Conservation (phyloP, 306 rosid genomes). For the Geum urbanum region DNA sequence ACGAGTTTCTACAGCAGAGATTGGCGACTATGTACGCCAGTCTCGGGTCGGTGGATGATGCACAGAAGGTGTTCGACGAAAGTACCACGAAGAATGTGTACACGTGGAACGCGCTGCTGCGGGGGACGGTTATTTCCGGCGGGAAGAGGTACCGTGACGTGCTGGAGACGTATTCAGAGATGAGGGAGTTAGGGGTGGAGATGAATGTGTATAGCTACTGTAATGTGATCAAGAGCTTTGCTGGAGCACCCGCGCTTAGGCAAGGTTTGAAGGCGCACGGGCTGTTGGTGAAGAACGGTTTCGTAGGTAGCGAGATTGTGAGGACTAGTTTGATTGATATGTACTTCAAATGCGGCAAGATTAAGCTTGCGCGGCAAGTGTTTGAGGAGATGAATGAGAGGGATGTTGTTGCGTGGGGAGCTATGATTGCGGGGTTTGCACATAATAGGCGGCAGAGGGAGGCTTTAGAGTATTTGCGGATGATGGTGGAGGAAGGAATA, state of each 20-base stretch:
- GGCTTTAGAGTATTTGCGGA: conserved; percentile 49
- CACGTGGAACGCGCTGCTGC: conserved; percentile 69
- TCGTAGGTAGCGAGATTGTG: conserved; percentile 46
- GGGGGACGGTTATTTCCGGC: conserved; percentile 69
- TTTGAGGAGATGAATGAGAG: conserved; percentile 54
- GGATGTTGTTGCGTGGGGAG: conserved; percentile 65
- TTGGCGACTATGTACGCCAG: conserved; percentile 55
- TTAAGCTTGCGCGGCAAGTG: conserved; percentile 39
- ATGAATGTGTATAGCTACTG: conserved; percentile 72
- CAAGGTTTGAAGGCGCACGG: conserved; percentile 69
- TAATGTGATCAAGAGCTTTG: conserved; percentile 67
- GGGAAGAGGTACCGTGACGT: conserved; percentile 40
- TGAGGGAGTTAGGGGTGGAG: conserved; percentile 61
- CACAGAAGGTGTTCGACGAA: conserved; percentile 47
- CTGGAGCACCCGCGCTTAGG: conserved; percentile 56
- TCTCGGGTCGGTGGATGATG: conserved; percentile 54
- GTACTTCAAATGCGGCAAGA: conserved; percentile 47
- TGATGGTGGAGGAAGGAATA: conserved; percentile 50
- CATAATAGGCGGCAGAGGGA: conserved; percentile 45
- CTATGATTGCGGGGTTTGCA: conserved; percentile 50
- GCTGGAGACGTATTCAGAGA: conserved; percentile 38
- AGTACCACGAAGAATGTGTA: conserved; percentile 45
- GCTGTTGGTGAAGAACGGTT: conserved; percentile 71
- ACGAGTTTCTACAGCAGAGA: conserved; percentile 47
- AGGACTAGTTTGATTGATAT: conserved; percentile 39